A percentile compares a stretch with the other conserved stretches of the same genome.
Evolutionary conservation across 129 eudicot species (phyloP).

Genomic region (Flaveria bidentis): DNA sequence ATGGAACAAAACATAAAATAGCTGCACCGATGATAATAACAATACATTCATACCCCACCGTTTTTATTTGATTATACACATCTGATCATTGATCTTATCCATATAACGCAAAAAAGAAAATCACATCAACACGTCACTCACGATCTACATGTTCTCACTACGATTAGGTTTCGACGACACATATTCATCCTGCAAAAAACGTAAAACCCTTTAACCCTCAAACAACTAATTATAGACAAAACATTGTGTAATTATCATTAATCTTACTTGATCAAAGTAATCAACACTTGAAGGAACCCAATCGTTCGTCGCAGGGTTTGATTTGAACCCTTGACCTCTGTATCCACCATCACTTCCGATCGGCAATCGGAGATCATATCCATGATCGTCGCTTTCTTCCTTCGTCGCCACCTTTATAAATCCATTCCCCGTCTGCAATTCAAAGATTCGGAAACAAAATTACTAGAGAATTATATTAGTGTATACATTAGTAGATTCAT

Average conservation of each 20-base stretch:
- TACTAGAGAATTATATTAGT: not conserved
- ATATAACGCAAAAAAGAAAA: not conserved
- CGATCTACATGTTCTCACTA: slow-evolving; percentile 45
- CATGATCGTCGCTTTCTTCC: slow-evolving; percentile 20
- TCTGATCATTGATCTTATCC: not conserved
- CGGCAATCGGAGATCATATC: slow-evolving; percentile 17
- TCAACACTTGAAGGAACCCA: slow-evolving; percentile 54
- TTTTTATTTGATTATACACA: not conserved
- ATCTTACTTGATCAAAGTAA: slow-evolving; percentile 28
- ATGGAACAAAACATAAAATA: not conserved
- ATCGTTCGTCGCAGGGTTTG: slow-evolving; percentile 71
- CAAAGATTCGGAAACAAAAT: not conserved
- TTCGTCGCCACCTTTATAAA: slow-evolving; percentile 51
- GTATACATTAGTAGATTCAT: too few species aligned
- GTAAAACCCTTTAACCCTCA: not conserved
- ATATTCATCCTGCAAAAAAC: slow-evolving; percentile 33
- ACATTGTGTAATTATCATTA: not conserved
- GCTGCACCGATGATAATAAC: too few species aligned
- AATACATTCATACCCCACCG: not conserved
- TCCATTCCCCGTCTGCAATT: slow-evolving; percentile 63
- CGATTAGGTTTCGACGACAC: slow-evolving; percentile 49
- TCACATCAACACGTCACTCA: not conserved
- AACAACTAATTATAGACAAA: not conserved
- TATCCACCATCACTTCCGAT: slow-evolving; percentile 19
- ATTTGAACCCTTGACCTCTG: slow-evolving; percentile 25